Evolutionary conservation across 768 basidiomycete genomes (phyloP), one percentile per base, ranked within the genome.

Genomic region (Auricularia sp.): DNA sequence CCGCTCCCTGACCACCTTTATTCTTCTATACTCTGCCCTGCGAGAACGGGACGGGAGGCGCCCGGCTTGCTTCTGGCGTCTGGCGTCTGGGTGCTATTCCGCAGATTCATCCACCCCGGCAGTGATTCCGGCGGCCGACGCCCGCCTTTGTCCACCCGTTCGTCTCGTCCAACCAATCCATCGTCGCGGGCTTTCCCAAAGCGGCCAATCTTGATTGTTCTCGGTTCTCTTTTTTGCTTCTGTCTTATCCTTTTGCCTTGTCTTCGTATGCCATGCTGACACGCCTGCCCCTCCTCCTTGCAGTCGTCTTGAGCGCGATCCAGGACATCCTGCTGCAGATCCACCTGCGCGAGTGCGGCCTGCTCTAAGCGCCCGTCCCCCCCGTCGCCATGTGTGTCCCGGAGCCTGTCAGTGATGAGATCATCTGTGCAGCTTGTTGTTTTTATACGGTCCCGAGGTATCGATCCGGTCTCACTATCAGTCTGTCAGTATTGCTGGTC

Each of bases 261-360:
- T 14, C 39, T 42, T 42, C 3, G 2, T 42, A 8, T 42, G 8
- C 8, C 7, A 7, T 54, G 53, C 53, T 54, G 53, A 54, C 53
- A 29, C 29, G 29, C 29, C 3, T 3, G 10, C 54, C 14, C 54
- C 54, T 56, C 18, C 6, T 3, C 7, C 23, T 4, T 29, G 18
- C 65, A 84, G 83, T 93, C 77, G 90, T 93, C 43, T 75, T 93
- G 71, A 90, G 86, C 71, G 90, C 91, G 2, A 91, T 93, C 68
- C 91, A 92, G 73, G 91, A 93, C 70, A 93, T 93, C 70, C 83
- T 93, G 42, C 80, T 93, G 62, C 91, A 93, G 71, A 80, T 91
- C 42, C 91, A 93, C 72, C 77, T 93, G 66, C 84, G 91, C 66
- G 91, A 93, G 74, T 93, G 91, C 69, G 91, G 91, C 64, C 80